These are phyloP conservation scores for Epichloe hybrida DNA, from an alignment of 2,329 filamentous ascomycete species.

Conservation along the genomic window DNA sequence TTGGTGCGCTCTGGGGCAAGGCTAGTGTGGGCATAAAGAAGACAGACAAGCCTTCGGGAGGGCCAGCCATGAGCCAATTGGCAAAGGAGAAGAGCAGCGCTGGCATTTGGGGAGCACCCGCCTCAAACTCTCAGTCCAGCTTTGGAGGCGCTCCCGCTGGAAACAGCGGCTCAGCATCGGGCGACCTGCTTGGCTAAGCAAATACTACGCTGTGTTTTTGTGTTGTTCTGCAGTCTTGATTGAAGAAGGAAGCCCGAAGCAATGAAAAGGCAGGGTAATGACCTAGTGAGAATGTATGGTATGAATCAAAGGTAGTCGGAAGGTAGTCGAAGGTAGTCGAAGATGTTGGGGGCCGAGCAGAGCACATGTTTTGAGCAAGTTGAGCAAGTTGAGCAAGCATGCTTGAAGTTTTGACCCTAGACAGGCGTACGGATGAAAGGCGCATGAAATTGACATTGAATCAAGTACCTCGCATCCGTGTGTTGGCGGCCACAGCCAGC, in stretches of 20 bases:
- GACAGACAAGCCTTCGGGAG: conserved; percentile 42
- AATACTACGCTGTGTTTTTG: neutral
- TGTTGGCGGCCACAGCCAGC: too few relatives aligned
- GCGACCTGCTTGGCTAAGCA: conserved; percentile 34
- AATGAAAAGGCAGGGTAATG: neutral
- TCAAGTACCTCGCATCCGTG: conserved; percentile 5
- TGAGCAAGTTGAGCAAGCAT: conserved; percentile 7
- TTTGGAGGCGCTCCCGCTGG: conserved; percentile 13
- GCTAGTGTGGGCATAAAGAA: conserved; percentile 67
- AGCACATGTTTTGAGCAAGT: neutral
- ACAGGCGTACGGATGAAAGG: conserved; percentile 25
- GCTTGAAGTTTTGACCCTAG: conserved; percentile 22
- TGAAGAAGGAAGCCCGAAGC: neutral
- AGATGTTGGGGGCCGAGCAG: neutral
- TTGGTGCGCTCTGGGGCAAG: conserved; percentile 74
- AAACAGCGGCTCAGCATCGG: conserved; percentile 26
- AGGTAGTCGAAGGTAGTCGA: neutral
- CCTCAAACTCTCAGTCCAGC: conserved; percentile 24
- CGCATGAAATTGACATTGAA: conserved; percentile 22
- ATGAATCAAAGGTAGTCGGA: neutral
- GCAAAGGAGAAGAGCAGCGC: conserved; percentile 97
- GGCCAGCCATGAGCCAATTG: conserved; percentile 78
- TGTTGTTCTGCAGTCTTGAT: neutral
- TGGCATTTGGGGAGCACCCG: conserved; percentile 77
- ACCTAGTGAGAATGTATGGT: too few relatives aligned